phyloP scores from a whole-genome alignment of 768 basidiomycete species.

The Rhodotorula diobovata region DNA sequence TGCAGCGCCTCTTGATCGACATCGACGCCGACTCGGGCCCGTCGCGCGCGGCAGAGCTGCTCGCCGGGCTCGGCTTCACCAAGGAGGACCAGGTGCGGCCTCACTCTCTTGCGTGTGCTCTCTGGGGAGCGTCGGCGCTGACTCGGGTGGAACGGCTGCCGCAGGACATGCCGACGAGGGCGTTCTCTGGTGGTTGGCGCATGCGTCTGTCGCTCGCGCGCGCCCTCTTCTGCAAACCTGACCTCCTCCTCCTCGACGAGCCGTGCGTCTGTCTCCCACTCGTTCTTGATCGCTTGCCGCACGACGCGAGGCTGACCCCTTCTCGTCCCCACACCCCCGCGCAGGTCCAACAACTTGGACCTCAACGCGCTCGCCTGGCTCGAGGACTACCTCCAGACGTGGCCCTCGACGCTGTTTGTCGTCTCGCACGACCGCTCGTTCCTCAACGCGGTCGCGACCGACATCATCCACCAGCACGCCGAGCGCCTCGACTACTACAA shows the following conservation, averaged over 20 bases:
- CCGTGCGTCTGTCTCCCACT: neutral
- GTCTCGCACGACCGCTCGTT: constrained; percentile 97
- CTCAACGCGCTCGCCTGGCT: constrained; percentile 86
- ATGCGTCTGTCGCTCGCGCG: constrained; percentile 90
- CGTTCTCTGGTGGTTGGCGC: constrained; percentile 71
- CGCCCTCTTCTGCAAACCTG: constrained; percentile 86
- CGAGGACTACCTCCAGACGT: constrained; percentile 44
- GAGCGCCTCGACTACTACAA: constrained; percentile 94
- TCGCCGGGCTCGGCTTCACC: constrained; percentile 89
- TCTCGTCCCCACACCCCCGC: neutral
- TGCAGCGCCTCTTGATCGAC: constrained; percentile 84
- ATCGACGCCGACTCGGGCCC: constrained; percentile 99
- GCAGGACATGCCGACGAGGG: constrained; percentile 35
- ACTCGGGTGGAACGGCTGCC: neutral
- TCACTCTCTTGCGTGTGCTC: constrained; percentile 48
- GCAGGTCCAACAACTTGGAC: constrained; percentile 87
- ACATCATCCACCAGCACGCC: constrained; percentile 92
- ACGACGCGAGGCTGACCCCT: too few relatives aligned
- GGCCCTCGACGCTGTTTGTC: constrained; percentile 42
- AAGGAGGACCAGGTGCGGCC: constrained; percentile 72
- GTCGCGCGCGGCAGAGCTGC: constrained; percentile 78
- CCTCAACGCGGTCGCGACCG: constrained; percentile 92
- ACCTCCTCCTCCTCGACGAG: constrained; percentile 53
- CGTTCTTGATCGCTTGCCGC: neutral
- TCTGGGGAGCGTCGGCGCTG: constrained; percentile 43